Evolutionary conservation across 257 asterid species (phyloP).

Genomic region (Galeopsis tetrahit): DNA sequence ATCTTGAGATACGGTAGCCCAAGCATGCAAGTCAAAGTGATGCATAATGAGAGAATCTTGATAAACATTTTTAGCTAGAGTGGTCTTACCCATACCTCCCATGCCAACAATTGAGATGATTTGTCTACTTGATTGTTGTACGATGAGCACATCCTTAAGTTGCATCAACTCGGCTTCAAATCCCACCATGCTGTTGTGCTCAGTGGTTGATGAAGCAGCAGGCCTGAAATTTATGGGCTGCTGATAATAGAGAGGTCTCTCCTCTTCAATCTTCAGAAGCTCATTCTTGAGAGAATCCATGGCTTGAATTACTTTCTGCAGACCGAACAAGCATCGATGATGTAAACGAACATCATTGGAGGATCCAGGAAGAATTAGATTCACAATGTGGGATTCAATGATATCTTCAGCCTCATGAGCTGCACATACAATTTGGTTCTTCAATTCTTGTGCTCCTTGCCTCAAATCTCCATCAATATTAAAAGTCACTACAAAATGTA

Average conservation of each 20-base stretch:
- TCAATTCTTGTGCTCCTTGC: background rate
- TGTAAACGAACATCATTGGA: background rate
- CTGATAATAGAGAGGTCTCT: too few relatives aligned
- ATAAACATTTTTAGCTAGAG: background rate
- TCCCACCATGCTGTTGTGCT: slow-evolving; percentile 17
- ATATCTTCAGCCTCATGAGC: slow-evolving; percentile 35
- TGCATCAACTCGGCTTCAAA: slow-evolving; percentile 6
- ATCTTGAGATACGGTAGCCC: slow-evolving; percentile 11
- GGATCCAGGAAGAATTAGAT: background rate
- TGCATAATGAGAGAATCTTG: background rate
- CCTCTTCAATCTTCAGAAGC: background rate
- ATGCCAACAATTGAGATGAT: slow-evolving; percentile 17
- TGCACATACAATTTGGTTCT: slow-evolving; percentile 14
- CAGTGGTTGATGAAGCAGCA: slow-evolving; percentile 18
- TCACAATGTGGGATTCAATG: slow-evolving; percentile 14
- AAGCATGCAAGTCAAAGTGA: background rate
- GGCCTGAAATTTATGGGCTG: background rate
- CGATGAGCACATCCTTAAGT: slow-evolving; percentile 5
- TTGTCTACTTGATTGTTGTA: background rate
- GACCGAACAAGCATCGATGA: background rate
- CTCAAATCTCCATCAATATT: background rate
- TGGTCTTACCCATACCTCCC: slow-evolving; percentile 28
- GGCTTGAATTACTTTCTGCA: background rate
- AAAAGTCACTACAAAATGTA: background rate
- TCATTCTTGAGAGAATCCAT: slow-evolving; percentile 8